Evolutionary conservation across 371 early-diverging fungal genomes (phyloP).

Genomic region (Fennellomyces sp.): DNA sequence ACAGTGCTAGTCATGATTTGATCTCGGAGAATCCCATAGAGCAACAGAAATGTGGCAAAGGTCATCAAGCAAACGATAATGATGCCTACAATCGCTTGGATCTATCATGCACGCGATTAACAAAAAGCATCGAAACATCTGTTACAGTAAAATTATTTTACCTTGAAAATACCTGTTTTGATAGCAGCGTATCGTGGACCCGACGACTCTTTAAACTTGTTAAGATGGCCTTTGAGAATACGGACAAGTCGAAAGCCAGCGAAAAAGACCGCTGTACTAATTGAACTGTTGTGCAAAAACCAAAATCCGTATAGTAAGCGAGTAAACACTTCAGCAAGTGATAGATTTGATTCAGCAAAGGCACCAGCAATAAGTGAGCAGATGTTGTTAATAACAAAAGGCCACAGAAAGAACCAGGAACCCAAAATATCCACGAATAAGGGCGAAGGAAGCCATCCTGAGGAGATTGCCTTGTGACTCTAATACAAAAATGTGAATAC

Average conservation of each 20-base stretch:
- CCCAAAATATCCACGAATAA: slow-evolving; percentile 38
- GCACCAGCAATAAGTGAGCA: slow-evolving; percentile 44
- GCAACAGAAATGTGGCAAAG: slow-evolving; percentile 26
- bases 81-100: slow-evolving; percentile 20
- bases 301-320: slow-evolving; percentile 44
- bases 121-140: background rate
- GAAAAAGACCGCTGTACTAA: slow-evolving; percentile 32
- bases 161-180: slow-evolving; percentile 46
- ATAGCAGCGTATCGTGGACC: slow-evolving; percentile 37
- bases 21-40: slow-evolving; percentile 31
- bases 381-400: slow-evolving; percentile 40
- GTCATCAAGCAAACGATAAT: slow-evolving; percentile 23
- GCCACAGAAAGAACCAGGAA: slow-evolving; percentile 31
- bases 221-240: slow-evolving; percentile 32
- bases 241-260: slow-evolving; percentile 37
- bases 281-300: slow-evolving; percentile 38
- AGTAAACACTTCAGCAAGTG: slow-evolving; percentile 29
- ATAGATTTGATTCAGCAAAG: slow-evolving; percentile 25
- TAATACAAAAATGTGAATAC: slow-evolving; percentile 6
- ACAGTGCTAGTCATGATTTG: slow-evolving; percentile 22
- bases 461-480: slow-evolving; percentile 46
- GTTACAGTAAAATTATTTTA: background rate
- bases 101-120: slow-evolving; percentile 8
- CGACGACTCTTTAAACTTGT: slow-evolving; percentile 31
- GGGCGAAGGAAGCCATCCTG: slow-evolving; percentile 51